Conservation (phyloP, 805 yeast species). For the Torulaspora delbrueckii region DNA sequence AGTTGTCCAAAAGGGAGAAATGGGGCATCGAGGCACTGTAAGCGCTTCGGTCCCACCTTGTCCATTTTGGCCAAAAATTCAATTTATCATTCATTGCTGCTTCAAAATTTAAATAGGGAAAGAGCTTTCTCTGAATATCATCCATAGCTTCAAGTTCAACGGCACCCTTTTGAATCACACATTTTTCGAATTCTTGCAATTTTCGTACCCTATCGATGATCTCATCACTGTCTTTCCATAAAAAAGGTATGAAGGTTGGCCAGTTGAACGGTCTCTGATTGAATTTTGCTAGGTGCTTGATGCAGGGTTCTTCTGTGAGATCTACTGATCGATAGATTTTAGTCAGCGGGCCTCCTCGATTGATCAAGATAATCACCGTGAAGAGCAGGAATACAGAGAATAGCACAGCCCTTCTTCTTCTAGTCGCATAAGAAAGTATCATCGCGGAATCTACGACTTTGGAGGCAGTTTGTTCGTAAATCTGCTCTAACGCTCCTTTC, state of each 20-base stretch:
- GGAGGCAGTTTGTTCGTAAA: background rate
- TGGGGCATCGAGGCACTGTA: slow-evolving; percentile 3
- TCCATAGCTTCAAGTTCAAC: background rate
- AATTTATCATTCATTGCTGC: background rate
- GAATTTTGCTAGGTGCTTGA: background rate
- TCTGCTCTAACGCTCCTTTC: background rate
- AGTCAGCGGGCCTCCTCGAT: background rate
- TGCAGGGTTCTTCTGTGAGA: background rate
- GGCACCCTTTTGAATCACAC: background rate
- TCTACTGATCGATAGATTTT: background rate
- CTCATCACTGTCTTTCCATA: slow-evolving; percentile 2
- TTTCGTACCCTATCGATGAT: slow-evolving; percentile 3
- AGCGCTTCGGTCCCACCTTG: slow-evolving; percentile 8
- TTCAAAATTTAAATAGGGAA: slow-evolving; percentile 9
- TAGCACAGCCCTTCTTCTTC: background rate
- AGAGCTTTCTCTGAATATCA: slow-evolving; percentile 4
- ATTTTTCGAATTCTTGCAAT: slow-evolving; percentile 2
- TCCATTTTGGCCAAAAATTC: slow-evolving; percentile 8
- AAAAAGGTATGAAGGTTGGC: background rate
- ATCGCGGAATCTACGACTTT: background rate
- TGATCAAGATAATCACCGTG: background rate
- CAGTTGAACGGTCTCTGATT: background rate
- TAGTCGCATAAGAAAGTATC: background rate
- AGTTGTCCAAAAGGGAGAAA: slow-evolving; percentile 2
- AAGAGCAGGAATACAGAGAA: background rate